These are phyloP conservation scores for Penicillium sp. DNA, from an alignment of 2,329 filamentous ascomycete genomes.

Conservation along the genomic window DNA sequence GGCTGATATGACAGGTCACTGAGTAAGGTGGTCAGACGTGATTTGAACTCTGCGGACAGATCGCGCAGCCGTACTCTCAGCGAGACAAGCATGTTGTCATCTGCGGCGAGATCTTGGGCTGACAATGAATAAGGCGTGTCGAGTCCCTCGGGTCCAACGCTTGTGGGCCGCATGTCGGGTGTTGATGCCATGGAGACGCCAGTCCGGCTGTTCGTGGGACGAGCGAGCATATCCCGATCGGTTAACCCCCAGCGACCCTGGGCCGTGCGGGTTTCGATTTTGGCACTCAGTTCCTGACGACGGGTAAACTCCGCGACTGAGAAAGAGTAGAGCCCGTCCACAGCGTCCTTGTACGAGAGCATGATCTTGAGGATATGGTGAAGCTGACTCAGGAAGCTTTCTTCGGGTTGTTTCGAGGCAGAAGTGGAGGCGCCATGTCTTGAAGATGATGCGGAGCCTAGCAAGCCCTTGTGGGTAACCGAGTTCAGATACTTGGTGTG, in stretches of 20 bases:
- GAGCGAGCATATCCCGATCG: constrained; percentile 46
- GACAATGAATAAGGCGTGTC: constrained; percentile 38
- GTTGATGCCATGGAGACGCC: constrained; percentile 26
- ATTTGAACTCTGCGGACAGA: constrained; percentile 69
- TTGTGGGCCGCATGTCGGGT: constrained; percentile 20
- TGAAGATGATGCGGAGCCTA: constrained; percentile 57
- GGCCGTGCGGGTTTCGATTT: constrained; percentile 61
- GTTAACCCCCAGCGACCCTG: constrained; percentile 59
- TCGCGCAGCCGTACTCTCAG: constrained; percentile 67
- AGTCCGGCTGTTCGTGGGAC: constrained; percentile 23
- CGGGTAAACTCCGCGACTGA: constrained; percentile 89
- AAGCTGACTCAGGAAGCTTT: constrained; percentile 82
- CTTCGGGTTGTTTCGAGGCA: constrained; percentile 50
- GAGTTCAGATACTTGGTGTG: constrained; percentile 86
- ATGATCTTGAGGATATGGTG: constrained; percentile 90
- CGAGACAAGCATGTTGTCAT: constrained; percentile 64
- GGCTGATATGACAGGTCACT: constrained; percentile 90
- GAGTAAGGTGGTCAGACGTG: constrained; percentile 70
- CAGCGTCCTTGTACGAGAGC: constrained; percentile 86
- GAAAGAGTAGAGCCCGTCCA: constrained; percentile 92
- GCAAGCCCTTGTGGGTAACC: constrained; percentile 91
- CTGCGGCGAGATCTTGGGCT: constrained; percentile 33
- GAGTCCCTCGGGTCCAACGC: constrained; percentile 19
- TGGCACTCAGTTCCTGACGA: constrained; percentile 76
- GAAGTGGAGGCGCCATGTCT: constrained; percentile 21